Conservation (phyloP, 768 basidiomycete genomes). For the Boletus tylopilopsis region DNA sequence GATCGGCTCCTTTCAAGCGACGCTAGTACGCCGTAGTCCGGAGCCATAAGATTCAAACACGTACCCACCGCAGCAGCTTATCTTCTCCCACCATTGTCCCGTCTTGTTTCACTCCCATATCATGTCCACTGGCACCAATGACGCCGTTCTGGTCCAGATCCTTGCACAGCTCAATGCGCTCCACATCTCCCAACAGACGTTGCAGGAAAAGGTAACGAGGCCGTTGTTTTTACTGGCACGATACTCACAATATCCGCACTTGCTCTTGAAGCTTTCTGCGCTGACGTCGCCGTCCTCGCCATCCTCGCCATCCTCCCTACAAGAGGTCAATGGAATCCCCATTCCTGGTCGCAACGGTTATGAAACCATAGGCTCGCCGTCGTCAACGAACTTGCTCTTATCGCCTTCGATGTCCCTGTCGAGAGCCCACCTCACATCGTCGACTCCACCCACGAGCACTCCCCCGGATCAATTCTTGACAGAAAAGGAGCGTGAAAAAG, state of each 20-base stretch:
- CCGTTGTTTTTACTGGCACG: background rate
- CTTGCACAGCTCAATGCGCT: conserved; percentile 66
- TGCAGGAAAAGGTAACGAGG: conserved; percentile 67
- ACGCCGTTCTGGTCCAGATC: conserved; percentile 69
- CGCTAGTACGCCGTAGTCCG: background rate
- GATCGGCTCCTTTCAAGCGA: too few relatives aligned
- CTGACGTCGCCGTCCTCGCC: conserved; percentile 28
- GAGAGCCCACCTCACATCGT: conserved; percentile 26
- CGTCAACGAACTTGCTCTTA: conserved; percentile 23
- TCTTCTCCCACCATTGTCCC: conserved; percentile 11
- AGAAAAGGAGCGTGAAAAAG: conserved; percentile 69
- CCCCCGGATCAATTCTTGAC: conserved; percentile 15
- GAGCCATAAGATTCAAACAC: background rate
- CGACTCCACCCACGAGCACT: conserved; percentile 22
- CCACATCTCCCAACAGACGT: conserved; percentile 69
- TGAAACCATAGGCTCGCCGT: conserved; percentile 20
- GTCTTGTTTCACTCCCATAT: background rate
- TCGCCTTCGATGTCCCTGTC: conserved; percentile 27
- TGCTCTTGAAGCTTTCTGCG: conserved; percentile 52
- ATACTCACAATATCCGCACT: background rate
- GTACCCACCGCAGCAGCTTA: too few relatives aligned
- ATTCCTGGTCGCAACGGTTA: conserved; percentile 22
- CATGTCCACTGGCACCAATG: conserved; percentile 33
- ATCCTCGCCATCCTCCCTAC: conserved; percentile 24
- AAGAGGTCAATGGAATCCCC: conserved; percentile 21